Base-by-base conservation (phyloP, 2,329 filamentous ascomycete species). In the Zalaria obscura region DNA sequence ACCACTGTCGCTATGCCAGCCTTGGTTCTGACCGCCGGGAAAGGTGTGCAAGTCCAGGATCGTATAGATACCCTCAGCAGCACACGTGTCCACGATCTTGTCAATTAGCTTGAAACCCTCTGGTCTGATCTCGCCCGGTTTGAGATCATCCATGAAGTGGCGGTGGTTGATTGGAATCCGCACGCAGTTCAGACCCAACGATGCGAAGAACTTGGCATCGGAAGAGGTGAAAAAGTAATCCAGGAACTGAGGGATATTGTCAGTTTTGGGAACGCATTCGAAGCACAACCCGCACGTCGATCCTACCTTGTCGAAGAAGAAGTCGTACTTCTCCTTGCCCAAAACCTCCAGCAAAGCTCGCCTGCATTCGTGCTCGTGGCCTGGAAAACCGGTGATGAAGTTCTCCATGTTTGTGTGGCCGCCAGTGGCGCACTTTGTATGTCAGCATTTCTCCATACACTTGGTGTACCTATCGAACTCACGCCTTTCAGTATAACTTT, bases 161-260 rank as follows among this genome's bases (percentile, higher is more conserved):
- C 67, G 65, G 48, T 76, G 74, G 52, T 76, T 76, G 55, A 77
- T 75, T 0, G 73, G 72, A 4, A 77, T 57, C 0, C 73, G 65
- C 3, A 76, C 60, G 50, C 69, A 76, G 52, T 75, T 76, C 25
- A 76, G 55, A 0, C 69, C 69, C 3, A 75, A 49, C 0, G 60
- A 67, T 0, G 69, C 65, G 47, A 73, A 73, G 55, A 72, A 75
- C 25, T 66, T 65, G 25, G 73, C 72, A 45, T 77, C 73, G 0
- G 63, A 61, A 10, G 73, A 70, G 5, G 67, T 71, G 52, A 75
- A 76, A 60, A 75, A 76, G 47, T 75, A 67, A 44, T 73, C 62
- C 0, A 73, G 53, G 47, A 66, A 66, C 45, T 64, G 66, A 32
- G n/a, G 7, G 29, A n/a, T 18, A 47, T 74, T 27, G 36, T 38